Evolutionary conservation across 306 rosid genomes (phyloP), one percentile per base, ranked within the genome.

Genomic region (Ammopiptanthus mongolicus): DNA sequence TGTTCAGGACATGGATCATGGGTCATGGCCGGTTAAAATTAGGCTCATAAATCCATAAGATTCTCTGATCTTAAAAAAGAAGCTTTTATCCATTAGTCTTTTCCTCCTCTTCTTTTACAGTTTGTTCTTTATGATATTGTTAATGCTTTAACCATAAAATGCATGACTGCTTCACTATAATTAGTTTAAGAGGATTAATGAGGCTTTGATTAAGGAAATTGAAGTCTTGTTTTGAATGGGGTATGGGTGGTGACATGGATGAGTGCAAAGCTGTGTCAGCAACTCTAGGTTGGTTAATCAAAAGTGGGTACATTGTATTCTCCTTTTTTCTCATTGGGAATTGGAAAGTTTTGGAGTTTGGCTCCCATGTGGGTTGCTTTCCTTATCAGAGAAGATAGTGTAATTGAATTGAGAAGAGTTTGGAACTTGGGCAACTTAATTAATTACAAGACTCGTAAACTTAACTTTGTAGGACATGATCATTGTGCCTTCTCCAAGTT

Each of bases 361-460:
- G 81, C 77, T 81, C 78, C 77, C 97, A 91, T 71, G 87, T 87
- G 97, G 80, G 71, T 58, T 81, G 87, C 70, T 86, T 88, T 81
- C 91, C 90, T 85, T 85, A 84, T 21, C 74, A 72, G 71, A 44
- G 84, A 88, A 87, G 88, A 46, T 63, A 42, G 39, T 55, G 39
- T 44, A 62, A 21, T 62, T 51, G 78, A 71, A 69, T 29, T 69
- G 8, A 33, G 50, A 37, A 44, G 65, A 34, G 23, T 64, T 84
- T 67, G 70, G 82, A 79, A 81, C 65, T 87, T 81, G 84, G 28
- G 56, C 58, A 73, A 21, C 39, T 64, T 41, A 58, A 29, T 79
- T 31, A 18, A 67, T 69, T 47, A 67, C 55, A 21, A 69, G 17
- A 18, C 2, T 57, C 19, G 3, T 62, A 57, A 57, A 33, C 68